These are phyloP conservation scores for Cajanus cajan DNA, from an alignment of 306 rosid species.

Conservation along the genomic window DNA sequence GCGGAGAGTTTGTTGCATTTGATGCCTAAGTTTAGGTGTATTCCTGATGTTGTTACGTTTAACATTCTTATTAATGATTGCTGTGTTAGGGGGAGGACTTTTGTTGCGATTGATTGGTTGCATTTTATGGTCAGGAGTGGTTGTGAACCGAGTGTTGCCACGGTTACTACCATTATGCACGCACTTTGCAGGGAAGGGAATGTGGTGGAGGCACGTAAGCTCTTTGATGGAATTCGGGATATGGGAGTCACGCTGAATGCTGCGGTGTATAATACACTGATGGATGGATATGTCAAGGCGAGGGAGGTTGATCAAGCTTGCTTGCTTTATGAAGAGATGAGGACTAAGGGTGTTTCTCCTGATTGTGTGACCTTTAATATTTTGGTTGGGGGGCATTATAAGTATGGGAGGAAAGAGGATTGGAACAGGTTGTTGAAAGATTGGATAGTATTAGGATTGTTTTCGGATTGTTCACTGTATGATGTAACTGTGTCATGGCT, in stretches of 20 bases:
- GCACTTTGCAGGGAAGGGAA: conserved; percentile 81
- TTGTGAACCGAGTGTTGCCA: conserved; percentile 51
- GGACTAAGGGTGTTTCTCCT: conserved; percentile 48
- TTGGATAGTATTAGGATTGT: conserved; percentile 35
- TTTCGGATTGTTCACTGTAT: conserved; percentile 43
- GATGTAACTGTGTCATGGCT: conserved; percentile 55
- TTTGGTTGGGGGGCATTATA: conserved; percentile 63
- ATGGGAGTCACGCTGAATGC: conserved; percentile 43
- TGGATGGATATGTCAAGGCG: conserved; percentile 81
- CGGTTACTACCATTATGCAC: conserved; percentile 48
- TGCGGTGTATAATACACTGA: conserved; percentile 49
- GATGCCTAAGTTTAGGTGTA: conserved; percentile 57
- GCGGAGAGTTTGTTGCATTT: conserved; percentile 66
- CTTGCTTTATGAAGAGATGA: conserved; percentile 70
- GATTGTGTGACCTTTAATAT: conserved; percentile 76
- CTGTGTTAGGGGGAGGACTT: conserved; percentile 54
- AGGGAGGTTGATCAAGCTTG: conserved; percentile 65
- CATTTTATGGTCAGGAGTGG: conserved; percentile 50
- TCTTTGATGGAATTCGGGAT: conserved; percentile 51
- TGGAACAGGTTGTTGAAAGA: conserved; percentile 50
- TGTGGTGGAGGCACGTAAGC: conserved; percentile 51
- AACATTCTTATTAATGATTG: conserved; percentile 56
- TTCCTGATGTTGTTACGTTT: conserved; percentile 52
- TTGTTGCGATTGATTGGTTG: conserved; percentile 48
- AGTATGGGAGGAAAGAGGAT: conserved; percentile 67